Conservation (phyloP, 208 protist species). For the Trypanosoma avium region DNA sequence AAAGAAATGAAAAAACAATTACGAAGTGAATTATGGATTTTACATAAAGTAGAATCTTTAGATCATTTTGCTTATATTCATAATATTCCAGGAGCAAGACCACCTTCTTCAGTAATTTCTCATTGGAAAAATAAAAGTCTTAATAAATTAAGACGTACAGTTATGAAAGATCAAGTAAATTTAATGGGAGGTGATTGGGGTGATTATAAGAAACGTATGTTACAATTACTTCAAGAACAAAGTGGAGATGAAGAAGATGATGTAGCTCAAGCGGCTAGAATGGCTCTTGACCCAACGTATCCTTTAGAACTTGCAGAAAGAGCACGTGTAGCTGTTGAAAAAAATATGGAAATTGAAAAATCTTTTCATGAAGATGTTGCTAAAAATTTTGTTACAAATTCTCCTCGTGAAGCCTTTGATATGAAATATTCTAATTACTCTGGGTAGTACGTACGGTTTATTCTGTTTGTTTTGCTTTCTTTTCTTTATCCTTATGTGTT, state of each 20-base stretch:
- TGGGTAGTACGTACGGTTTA: no score
- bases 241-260: slow-evolving; percentile 79
- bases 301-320: slow-evolving; percentile 58
- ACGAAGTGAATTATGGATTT: slow-evolving; percentile 82
- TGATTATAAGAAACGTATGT: slow-evolving; percentile 76
- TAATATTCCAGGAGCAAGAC: slow-evolving; percentile 80
- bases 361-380: slow-evolving; percentile 64
- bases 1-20: slow-evolving; percentile 45
- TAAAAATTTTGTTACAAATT: slow-evolving; percentile 34
- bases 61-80: slow-evolving; percentile 80
- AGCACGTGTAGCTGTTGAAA: slow-evolving; percentile 44
- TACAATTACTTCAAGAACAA: slow-evolving; percentile 75
- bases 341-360: slow-evolving; percentile 31
- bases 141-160: slow-evolving; percentile 19
- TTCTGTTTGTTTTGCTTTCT: neutral
- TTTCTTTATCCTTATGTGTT: slow-evolving; percentile 14
- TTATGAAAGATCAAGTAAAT: slow-evolving; percentile 56
- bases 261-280: slow-evolving; percentile 72
- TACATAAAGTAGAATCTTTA: slow-evolving; percentile 80
- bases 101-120: slow-evolving; percentile 40
- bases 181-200: slow-evolving; percentile 82
- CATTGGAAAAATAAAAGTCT: slow-evolving; percentile 37
- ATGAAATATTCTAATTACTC: slow-evolving; percentile 16
- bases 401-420: slow-evolving; percentile 72
- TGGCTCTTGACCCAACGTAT: slow-evolving; percentile 85